Evolutionary conservation across 2,329 filamentous ascomycete species (phyloP).

Genomic region (Hymenoscyphus scutula): DNA sequence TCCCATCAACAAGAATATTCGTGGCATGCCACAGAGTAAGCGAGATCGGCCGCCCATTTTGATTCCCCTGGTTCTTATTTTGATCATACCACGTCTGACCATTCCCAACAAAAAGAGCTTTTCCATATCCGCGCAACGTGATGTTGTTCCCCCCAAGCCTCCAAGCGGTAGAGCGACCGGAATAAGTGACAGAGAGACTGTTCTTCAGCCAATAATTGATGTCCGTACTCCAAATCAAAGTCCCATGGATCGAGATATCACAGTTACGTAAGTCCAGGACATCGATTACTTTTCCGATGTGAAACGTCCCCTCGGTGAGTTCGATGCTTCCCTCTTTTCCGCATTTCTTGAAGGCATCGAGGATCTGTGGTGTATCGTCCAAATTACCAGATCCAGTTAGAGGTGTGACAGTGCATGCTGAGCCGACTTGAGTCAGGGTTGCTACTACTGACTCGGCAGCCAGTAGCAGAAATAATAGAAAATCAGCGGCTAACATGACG

Average conservation of each 20-base stretch:
- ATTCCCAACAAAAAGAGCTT: conserved; percentile 52
- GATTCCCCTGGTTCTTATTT: conserved; percentile 42
- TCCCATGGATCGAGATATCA: conserved; percentile 58
- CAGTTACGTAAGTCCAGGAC: conserved; percentile 56
- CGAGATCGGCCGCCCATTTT: conserved; percentile 45
- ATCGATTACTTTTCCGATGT: conserved; percentile 57
- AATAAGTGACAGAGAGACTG: conserved; percentile 59
- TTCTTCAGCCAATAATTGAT: conserved; percentile 65
- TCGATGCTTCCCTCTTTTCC: conserved; percentile 40
- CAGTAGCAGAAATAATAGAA: not conserved
- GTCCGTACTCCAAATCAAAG: conserved; percentile 60
- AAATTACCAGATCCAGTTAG: conserved; percentile 7
- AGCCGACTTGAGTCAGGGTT: conserved; percentile 8
- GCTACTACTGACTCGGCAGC: not conserved
- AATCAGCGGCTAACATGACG: not conserved
- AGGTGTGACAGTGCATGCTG: conserved; percentile 19
- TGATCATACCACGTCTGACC: conserved; percentile 36
- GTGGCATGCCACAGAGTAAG: conserved; percentile 46
- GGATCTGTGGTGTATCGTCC: conserved; percentile 43
- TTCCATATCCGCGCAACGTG: conserved; percentile 60
- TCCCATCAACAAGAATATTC: conserved; percentile 45
- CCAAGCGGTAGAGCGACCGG: conserved; percentile 64
- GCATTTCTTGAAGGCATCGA: conserved; percentile 42
- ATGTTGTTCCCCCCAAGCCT: conserved; percentile 61
- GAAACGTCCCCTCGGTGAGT: conserved; percentile 43